A percentile compares a stretch with the other conserved stretches of the same genome.
Evolutionary conservation across 176 grass and related monocot species (phyloP).

Genomic region (Pontederia paniculata): DNA sequence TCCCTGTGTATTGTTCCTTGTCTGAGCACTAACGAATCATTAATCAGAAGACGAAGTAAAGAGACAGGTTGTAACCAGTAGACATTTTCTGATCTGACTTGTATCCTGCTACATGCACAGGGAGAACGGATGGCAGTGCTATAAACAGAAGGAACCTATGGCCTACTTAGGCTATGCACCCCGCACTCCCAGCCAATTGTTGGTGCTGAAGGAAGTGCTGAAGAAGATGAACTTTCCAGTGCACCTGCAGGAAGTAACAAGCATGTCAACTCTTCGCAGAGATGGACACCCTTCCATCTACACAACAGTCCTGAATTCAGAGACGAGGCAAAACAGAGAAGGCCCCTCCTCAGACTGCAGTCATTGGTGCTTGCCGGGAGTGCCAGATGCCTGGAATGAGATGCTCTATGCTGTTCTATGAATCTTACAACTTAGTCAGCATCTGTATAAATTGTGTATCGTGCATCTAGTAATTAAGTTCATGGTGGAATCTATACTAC

Average conservation of each 20-base stretch:
- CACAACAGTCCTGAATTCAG: neutral
- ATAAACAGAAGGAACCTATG: conserved; percentile 18
- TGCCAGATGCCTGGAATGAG: conserved; percentile 42
- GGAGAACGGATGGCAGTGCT: conserved; percentile 38
- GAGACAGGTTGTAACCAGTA: too few species aligned
- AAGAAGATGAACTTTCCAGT: conserved; percentile 42
- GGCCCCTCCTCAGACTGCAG: conserved; percentile 22
- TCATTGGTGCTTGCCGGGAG: conserved; percentile 41
- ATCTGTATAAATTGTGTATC: too few species aligned
- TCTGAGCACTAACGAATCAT: too few species aligned
- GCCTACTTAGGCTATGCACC: neutral
- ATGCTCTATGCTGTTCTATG: conserved; percentile 31
- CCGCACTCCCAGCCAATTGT: conserved; percentile 19
- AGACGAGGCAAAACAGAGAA: conserved; percentile 1
- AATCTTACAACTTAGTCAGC: neutral
- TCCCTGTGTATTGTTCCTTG: too few species aligned
- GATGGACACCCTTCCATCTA: conserved; percentile 42
- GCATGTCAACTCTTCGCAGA: conserved; percentile 27
- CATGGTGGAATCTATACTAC: too few species aligned
- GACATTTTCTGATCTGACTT: too few species aligned
- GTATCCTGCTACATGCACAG: neutral
- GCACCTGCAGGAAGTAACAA: conserved; percentile 32
- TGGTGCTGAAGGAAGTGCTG: conserved; percentile 27
- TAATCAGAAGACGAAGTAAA: too few species aligned
- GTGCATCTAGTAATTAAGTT: too few species aligned